These are phyloP conservation scores for Hymenoscyphus fructigenus DNA, from an alignment of 2,329 filamentous ascomycete genomes.

Conservation along the genomic window DNA sequence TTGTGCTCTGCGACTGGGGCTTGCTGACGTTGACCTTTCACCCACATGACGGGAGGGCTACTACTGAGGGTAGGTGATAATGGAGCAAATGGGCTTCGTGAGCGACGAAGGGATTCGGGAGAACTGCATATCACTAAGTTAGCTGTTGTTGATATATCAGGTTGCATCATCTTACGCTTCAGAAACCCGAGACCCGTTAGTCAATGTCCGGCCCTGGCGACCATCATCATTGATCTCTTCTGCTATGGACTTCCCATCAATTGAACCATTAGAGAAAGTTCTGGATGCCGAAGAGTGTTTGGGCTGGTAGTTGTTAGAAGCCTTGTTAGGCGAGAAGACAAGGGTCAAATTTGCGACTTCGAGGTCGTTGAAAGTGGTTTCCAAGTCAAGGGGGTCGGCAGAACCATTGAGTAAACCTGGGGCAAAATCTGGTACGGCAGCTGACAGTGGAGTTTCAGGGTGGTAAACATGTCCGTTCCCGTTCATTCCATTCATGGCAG, in stretches of 20 bases:
- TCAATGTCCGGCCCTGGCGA: slow-evolving; percentile 38
- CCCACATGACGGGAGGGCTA: slow-evolving; percentile 40
- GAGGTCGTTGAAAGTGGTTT: slow-evolving; percentile 50
- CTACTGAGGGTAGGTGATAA: slow-evolving; percentile 27
- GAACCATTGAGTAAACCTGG: slow-evolving; percentile 28
- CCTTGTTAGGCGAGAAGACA: slow-evolving; percentile 44
- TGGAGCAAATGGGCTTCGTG: slow-evolving; percentile 29
- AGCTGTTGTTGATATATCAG: neutral
- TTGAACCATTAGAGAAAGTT: slow-evolving; percentile 55
- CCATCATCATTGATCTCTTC: slow-evolving; percentile 46
- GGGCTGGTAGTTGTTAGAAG: slow-evolving; percentile 37
- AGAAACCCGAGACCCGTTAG: slow-evolving; percentile 40
- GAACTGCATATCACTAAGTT: slow-evolving; percentile 26
- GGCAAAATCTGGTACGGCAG: slow-evolving; percentile 60
- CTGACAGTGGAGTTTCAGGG: slow-evolving; percentile 55
- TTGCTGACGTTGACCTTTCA: slow-evolving; percentile 37
- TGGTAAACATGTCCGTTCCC: slow-evolving; percentile 43
- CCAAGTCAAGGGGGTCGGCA: slow-evolving; percentile 33
- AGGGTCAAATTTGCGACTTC: slow-evolving; percentile 54
- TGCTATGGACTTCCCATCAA: slow-evolving; percentile 52
- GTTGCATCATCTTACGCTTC: slow-evolving; percentile 36
- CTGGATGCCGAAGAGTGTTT: slow-evolving; percentile 42
- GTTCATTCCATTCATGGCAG: slow-evolving; percentile 35
- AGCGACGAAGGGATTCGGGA: slow-evolving; percentile 27
- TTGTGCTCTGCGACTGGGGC: slow-evolving; percentile 37